Percentiles rank a stretch among this genome's conserved stretches.
These are phyloP conservation scores for Trametes villosa DNA, from an alignment of 768 basidiomycete species.

Conservation along the genomic window DNA sequence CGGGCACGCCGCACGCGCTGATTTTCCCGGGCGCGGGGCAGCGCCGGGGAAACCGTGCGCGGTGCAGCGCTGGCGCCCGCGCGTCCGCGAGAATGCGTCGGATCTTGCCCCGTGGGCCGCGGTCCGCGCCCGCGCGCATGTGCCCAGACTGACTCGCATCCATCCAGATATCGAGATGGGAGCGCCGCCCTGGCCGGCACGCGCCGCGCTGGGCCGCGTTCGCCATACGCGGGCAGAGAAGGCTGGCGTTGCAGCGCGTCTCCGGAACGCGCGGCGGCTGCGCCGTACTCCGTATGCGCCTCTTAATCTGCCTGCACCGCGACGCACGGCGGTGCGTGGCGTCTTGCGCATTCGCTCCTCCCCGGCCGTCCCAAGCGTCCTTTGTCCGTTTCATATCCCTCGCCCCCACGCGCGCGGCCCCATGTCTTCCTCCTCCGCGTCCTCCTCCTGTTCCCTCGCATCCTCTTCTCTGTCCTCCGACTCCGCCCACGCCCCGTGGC, in stretches of 20 bases:
- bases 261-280: constrained; percentile 21
- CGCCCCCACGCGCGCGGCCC: not conserved
- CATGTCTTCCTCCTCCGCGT: constrained; percentile 19
- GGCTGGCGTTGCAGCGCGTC: constrained; percentile 15
- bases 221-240: constrained; percentile 10
- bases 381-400: constrained; percentile 22
- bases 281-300: constrained; percentile 23
- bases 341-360: constrained; percentile 20
- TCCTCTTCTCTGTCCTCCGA: constrained; percentile 20
- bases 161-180: constrained; percentile 8
- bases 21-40: not conserved
- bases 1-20: not conserved
- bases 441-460: constrained; percentile 22
- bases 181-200: constrained; percentile 13
- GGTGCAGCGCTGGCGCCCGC: too few species aligned
- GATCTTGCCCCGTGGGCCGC: constrained; percentile 16
- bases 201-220: constrained; percentile 12
- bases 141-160: not conserved
- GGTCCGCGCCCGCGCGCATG: too few species aligned
- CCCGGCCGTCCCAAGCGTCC: constrained; percentile 20
- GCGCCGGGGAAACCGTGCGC: constrained; percentile 10
- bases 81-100: constrained; percentile 10
- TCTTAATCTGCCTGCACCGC: constrained; percentile 13
- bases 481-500: constrained; percentile 14
- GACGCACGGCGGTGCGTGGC: constrained; percentile 16